phyloP scores from a whole-genome alignment of 2,329 filamentous ascomycete species.

The Stenocarpella maydis region DNA sequence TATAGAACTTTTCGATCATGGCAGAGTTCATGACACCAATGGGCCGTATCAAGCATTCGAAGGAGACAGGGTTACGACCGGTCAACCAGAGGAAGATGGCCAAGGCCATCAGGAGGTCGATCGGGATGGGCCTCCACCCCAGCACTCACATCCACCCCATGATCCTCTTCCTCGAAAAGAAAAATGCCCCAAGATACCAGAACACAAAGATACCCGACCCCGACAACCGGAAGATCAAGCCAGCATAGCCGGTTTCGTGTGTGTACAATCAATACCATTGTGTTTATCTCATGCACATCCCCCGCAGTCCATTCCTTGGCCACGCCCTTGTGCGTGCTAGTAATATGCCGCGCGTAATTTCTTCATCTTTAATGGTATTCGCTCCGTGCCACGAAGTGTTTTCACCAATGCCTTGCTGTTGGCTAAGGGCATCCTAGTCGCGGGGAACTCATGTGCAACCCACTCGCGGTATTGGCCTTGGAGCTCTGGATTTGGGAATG shows the following conservation, averaged over 20 bases:
- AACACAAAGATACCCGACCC: constrained; percentile 30
- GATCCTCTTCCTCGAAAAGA: constrained; percentile 63
- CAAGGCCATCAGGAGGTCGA: constrained; percentile 87
- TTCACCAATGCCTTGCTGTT: constrained; percentile 20
- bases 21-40: constrained; percentile 86
- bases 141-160: constrained; percentile 91
- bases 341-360: constrained; percentile 21
- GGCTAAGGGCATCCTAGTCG: constrained; percentile 16
- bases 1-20: constrained; percentile 89
- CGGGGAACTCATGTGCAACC: constrained; percentile 31
- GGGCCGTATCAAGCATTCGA: constrained; percentile 83
- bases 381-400: constrained; percentile 32
- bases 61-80: constrained; percentile 79
- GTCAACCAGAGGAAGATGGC: constrained; percentile 94
- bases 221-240: constrained; percentile 22
- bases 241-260: constrained; percentile 22
- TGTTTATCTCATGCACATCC: constrained; percentile 25
- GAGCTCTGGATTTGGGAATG: constrained; percentile 25
- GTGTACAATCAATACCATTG: constrained; percentile 30
- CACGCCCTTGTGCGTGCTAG: background rate
- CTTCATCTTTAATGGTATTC: constrained; percentile 18
- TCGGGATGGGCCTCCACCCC: constrained; percentile 91
- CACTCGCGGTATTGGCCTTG: constrained; percentile 31
- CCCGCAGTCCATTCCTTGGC: background rate
- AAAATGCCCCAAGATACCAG: constrained; percentile 35